Conservation (phyloP, 2,329 filamentous ascomycete species). For the Ilyonectria robusta region DNA sequence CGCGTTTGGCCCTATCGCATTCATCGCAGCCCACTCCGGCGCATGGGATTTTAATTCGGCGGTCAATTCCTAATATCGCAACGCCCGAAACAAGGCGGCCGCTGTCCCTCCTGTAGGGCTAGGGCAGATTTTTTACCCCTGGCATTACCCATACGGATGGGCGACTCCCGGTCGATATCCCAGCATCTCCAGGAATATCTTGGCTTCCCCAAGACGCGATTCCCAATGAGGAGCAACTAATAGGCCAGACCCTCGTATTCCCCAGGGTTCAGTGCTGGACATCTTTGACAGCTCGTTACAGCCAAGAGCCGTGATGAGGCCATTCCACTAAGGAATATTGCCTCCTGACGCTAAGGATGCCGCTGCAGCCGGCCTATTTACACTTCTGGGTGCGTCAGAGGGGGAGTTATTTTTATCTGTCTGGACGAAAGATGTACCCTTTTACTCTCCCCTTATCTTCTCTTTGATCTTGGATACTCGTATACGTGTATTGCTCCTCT, state of each 20-base stretch:
- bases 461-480: background rate
- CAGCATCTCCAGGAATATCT: background rate
- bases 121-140: background rate
- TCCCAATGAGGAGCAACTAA: constrained; percentile 2
- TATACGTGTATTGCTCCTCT: background rate
- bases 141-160: background rate
- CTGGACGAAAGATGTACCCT: background rate
- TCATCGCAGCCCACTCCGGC: background rate
- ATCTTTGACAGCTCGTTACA: background rate
- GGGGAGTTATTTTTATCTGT: background rate
- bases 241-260: background rate
- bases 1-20: background rate
- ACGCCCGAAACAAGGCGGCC: background rate
- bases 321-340: background rate
- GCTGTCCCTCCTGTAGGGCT: background rate
- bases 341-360: background rate
- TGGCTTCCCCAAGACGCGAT: background rate
- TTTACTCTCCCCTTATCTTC: background rate
- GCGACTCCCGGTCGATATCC: constrained; percentile 4
- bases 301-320: background rate
- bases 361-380: background rate
- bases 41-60: background rate
- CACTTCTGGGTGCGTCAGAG: background rate
- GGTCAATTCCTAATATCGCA: background rate
- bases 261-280: background rate